A percentile compares a stretch with the other conserved stretches of the same genome.
Evolutionary conservation across 1,284 basidiomycete species (phyloP).

Genomic region (Papiliotrema fonsecae): DNA sequence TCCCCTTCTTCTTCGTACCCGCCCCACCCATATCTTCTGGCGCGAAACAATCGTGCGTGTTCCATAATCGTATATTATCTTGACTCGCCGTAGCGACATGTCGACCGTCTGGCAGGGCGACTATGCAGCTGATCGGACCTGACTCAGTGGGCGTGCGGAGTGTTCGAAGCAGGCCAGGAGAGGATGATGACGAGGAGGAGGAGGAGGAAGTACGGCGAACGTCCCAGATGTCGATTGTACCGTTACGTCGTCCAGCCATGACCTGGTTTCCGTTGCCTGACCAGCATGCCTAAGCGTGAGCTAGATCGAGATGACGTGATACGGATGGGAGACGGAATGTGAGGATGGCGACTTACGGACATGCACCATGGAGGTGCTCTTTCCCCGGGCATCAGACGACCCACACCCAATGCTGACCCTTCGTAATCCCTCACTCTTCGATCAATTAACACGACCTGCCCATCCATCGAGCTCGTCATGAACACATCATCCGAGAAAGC

Average conservation of each 20-base stretch:
- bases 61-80: slow-evolving; percentile 94
- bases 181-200: slow-evolving; percentile 52
- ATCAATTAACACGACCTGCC: slow-evolving; percentile 90
- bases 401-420: slow-evolving; percentile 60
- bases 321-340: not conserved
- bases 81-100: slow-evolving; percentile 87
- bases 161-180: slow-evolving; percentile 69
- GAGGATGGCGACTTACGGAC: slow-evolving; percentile 57
- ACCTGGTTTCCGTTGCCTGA: slow-evolving; percentile 81
- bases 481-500: slow-evolving; percentile 76
- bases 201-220: no score
- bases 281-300: slow-evolving; percentile 76
- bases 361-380: slow-evolving; percentile 95
- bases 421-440: slow-evolving; percentile 57
- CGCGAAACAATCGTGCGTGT: slow-evolving; percentile 71
- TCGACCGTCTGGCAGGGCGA: slow-evolving; percentile 80
- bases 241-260: slow-evolving; percentile 86
- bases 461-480: slow-evolving; percentile 86
- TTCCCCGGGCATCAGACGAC: slow-evolving; percentile 76
- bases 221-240: slow-evolving; percentile 91
- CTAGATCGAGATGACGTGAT: no score
- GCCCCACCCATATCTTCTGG: slow-evolving; percentile 58
- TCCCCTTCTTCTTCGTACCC: slow-evolving; percentile 54
- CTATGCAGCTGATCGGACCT: slow-evolving; percentile 85
- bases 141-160: slow-evolving; percentile 82